Base-by-base conservation (phyloP, 2,329 filamentous ascomycete genomes). In the Camptophora hylomeconis region DNA sequence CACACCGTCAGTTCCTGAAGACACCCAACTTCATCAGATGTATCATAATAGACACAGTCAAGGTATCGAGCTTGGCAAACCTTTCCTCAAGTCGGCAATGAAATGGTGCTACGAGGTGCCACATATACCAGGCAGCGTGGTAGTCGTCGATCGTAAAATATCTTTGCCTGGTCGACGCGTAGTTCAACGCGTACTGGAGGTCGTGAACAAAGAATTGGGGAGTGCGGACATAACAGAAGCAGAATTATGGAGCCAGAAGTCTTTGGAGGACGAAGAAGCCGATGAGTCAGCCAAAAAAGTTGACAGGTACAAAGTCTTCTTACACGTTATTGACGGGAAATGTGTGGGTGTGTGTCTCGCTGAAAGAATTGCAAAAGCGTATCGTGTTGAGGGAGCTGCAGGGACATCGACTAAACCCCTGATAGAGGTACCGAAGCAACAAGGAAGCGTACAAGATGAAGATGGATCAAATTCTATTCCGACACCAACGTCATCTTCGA, bases 341-440 rank as follows among this genome's bases (percentile, higher is more conserved):
- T 78, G 73, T 42, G 58, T 78, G 6, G 74, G 71, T 2, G 54
- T 72, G 11, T 69, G 71, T 45, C 54, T 79, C 16, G 67, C 63
- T 6, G 71, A 79, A 51, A 61, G 65, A 28, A 76, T 78, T 38
- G 58, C 56, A 46, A 61, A 68, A 41, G 70, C 69, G 5, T 61
- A 61, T 35, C 50, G 51, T 13, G 68, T 76, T 15, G 43, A 67
- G 29, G 36, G 43, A 15, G 27, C 17, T n/a, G 24, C 16, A 10
- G n/a, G n/a, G 19, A n/a, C n/a, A n/a, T n/a, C n/a, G n/a, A n/a
- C n/a, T n/a, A n/a, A n/a, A n/a, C n/a, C n/a, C n/a, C n/a, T 26
- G n/a, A 23, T 24, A 3, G 17, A 25, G 21, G n/a, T n/a, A n/a
- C n/a, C n/a, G n/a, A n/a, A n/a, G n/a, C n/a, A n/a, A n/a, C n/a